Base-by-base conservation (phyloP, 805 yeast genomes). In the Metschnikowia henanensis region DNA sequence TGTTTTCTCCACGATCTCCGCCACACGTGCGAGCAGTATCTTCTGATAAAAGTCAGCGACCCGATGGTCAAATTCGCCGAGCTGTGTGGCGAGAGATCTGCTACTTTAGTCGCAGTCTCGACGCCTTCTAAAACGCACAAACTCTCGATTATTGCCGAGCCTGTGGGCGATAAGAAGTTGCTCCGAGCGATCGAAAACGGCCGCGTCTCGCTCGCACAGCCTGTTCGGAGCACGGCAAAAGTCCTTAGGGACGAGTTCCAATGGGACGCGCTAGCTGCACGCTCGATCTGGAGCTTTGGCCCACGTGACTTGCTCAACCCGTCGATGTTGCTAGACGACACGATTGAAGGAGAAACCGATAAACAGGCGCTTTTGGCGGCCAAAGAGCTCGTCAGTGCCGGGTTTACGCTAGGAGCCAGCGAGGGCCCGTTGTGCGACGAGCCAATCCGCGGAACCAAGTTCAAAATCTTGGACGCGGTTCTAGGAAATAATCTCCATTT, bases 341-440 rank as follows among this genome's bases (percentile, higher is more conserved):
- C 95, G 0, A 57, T 91, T 3, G 72, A 66, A 41, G 81, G 73
- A 22, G 94, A 86, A 45, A 83, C 84, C 1, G 86, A 87, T 56
- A 81, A 80, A 56, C 64, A 65, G 20, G 41, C 65, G 9, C 54
- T 86, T 26, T 46, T 55, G 1, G 40, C 65, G 0, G 70, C 77
- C 22, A 82, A 79, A 47, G 81, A 77, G 6, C 69, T 80, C 2
- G 75, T 91, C 1, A 65, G 70, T 2, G 84, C 83, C 52, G 99
- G 98, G 0, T 94, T 92, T 65, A 75, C 77, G 54, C 87, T 96
- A 94, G 84, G 85, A 2, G 72, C 79, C 0, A 72, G 80, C 43
- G 96, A 87, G 55, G 99, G 99, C 0, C 99, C 99, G 0, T 68
- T 94, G n/a, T 81, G 95, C 49, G 96, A 86, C 47, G 97, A 89